These are phyloP conservation scores for Hamigera avellanea DNA, from an alignment of 495 filamentous ascomycete genomes.

Conservation along the genomic window DNA sequence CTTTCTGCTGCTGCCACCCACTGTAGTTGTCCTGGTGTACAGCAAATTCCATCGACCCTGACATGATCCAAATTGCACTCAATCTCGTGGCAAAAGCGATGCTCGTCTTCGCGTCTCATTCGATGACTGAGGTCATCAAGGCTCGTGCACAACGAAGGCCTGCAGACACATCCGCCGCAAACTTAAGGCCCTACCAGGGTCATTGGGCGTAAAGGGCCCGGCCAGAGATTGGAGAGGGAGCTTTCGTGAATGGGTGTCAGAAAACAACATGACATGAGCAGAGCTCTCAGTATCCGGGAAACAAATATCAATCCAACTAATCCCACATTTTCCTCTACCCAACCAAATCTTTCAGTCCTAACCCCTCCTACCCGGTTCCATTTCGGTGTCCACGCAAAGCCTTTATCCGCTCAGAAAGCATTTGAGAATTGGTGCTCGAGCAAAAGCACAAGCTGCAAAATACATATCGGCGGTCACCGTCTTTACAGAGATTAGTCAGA, in stretches of 20 bases:
- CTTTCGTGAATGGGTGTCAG: conserved; percentile 8
- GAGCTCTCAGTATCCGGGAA: conserved; percentile 2
- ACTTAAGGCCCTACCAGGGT: conserved; percentile 8
- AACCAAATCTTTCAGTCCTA: not conserved
- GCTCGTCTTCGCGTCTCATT: conserved; percentile 14
- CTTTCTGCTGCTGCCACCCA: conserved; percentile 18
- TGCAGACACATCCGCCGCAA: conserved; percentile 17
- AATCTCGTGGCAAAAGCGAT: conserved; percentile 26
- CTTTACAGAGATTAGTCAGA: too few relatives aligned
- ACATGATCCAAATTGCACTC: conserved; percentile 18
- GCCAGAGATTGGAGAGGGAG: conserved; percentile 9
- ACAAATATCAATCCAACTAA: conserved; percentile 13
- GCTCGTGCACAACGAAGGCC: conserved; percentile 11
- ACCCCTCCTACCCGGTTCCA: not conserved
- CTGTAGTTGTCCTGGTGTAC: conserved; percentile 10
- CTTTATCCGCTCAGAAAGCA: not conserved
- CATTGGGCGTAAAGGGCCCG: conserved; percentile 11
- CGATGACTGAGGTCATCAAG: conserved; percentile 13
- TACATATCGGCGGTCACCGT: too few relatives aligned
- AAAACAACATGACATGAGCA: conserved; percentile 8
- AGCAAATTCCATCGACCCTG: conserved; percentile 16
- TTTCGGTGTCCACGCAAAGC: not conserved
- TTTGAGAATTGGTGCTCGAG: not conserved
- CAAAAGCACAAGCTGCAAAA: not conserved
- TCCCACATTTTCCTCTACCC: conserved; percentile 6